Percentiles rank a stretch among this genome's conserved stretches.
Conservation (phyloP, 2,329 filamentous ascomycete species). For the Talaromyces sp. region DNA sequence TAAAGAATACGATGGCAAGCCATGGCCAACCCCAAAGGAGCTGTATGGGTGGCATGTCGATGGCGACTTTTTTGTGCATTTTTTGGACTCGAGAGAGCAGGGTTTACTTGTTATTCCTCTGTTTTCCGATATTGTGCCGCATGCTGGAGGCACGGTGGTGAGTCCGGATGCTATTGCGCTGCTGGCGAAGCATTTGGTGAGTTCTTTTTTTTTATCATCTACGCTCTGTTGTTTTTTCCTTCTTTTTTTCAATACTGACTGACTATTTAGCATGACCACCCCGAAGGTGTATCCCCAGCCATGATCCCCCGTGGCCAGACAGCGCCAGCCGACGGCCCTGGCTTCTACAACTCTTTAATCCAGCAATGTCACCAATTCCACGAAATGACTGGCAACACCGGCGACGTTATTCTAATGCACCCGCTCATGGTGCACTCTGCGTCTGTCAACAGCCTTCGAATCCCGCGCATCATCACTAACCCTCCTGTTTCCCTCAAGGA, state of each 20-base stretch:
- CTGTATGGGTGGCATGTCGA: conserved; percentile 64
- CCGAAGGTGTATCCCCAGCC: conserved; percentile 61
- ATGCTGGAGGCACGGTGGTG: conserved; percentile 62
- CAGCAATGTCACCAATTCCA: conserved; percentile 41
- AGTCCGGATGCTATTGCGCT: conserved; percentile 56
- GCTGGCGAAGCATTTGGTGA: conserved; percentile 53
- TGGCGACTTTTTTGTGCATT: conserved; percentile 69
- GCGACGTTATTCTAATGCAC: conserved; percentile 53
- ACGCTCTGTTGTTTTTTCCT: too few species aligned
- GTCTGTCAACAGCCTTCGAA: conserved; percentile 45
- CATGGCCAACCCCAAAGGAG: conserved; percentile 47
- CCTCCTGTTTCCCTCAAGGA: conserved; percentile 49
- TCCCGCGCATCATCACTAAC: conserved; percentile 52
- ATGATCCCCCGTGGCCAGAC: conserved; percentile 55
- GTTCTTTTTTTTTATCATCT: background rate
- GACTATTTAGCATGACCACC: conserved; percentile 48
- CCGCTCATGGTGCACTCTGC: conserved; percentile 54
- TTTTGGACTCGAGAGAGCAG: conserved; percentile 66
- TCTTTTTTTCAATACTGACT: background rate
- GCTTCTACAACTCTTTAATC: conserved; percentile 38
- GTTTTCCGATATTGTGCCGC: conserved; percentile 58
- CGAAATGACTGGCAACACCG: conserved; percentile 49
- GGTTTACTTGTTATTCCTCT: conserved; percentile 64
- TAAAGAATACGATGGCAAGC: conserved; percentile 46
- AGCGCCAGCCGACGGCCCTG: conserved; percentile 13